Percentiles rank a stretch among this genome's conserved stretches.
phyloP scores from a whole-genome alignment of 2,329 filamentous ascomycete species.

The Hypoxylon sp. region DNA sequence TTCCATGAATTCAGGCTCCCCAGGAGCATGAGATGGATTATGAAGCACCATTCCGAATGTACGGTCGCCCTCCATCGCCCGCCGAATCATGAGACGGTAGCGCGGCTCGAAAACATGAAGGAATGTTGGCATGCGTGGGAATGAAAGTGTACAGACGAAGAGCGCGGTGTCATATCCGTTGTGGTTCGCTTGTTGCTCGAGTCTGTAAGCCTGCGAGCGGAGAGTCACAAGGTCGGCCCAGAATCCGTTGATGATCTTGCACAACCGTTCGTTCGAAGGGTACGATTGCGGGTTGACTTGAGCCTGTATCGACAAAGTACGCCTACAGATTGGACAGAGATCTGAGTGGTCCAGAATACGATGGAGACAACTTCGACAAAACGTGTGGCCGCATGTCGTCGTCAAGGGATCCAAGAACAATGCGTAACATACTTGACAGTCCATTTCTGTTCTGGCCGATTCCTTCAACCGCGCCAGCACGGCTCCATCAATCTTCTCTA shows the following conservation, averaged over 20 bases:
- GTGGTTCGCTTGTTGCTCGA: slow-evolving; percentile 70
- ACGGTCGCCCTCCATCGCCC: slow-evolving; percentile 79
- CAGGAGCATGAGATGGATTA: slow-evolving; percentile 64
- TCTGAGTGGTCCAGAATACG: slow-evolving; percentile 83
- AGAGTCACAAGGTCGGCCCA: slow-evolving; percentile 76
- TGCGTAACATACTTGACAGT: slow-evolving; percentile 91
- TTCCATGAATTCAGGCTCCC: slow-evolving; percentile 70
- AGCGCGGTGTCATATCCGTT: slow-evolving; percentile 76
- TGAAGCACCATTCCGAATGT: slow-evolving; percentile 90
- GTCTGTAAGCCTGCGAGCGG: slow-evolving; percentile 68
- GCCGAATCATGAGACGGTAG: slow-evolving; percentile 89
- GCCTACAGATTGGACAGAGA: slow-evolving; percentile 85
- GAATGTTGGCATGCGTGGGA: slow-evolving; percentile 87
- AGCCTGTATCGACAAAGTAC: slow-evolving; percentile 68
- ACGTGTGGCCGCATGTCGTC: slow-evolving; percentile 89
- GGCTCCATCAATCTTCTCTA: slow-evolving; percentile 60
- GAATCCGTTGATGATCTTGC: slow-evolving; percentile 75
- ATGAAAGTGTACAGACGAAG: slow-evolving; percentile 86
- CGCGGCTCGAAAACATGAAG: slow-evolving; percentile 94
- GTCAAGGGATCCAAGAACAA: slow-evolving; percentile 87
- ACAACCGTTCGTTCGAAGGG: slow-evolving; percentile 74
- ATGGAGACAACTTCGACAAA: slow-evolving; percentile 84
- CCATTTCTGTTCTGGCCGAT: slow-evolving; percentile 77
- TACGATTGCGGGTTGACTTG: slow-evolving; percentile 59
- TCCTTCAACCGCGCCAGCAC: slow-evolving; percentile 73